These are phyloP conservation scores for Rhodocollybia butyracea DNA, from an alignment of 768 basidiomycete genomes.

Conservation along the genomic window DNA sequence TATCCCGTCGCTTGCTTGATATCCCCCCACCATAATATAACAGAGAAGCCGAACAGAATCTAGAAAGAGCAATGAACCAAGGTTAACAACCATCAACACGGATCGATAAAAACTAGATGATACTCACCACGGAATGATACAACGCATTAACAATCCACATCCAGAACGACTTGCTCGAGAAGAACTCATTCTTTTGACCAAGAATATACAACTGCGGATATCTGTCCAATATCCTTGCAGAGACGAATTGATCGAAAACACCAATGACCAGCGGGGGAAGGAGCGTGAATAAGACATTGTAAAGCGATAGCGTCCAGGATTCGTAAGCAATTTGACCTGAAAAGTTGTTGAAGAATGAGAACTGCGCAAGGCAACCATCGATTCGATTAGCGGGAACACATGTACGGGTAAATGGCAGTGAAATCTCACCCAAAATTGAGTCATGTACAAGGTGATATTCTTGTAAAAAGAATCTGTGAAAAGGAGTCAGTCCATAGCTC, in stretches of 20 bases:
- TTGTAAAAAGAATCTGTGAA: conserved; percentile 98
- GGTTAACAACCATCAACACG: conserved; percentile 9
- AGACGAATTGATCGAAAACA: conserved; percentile 97
- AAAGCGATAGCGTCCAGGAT: conserved; percentile 97
- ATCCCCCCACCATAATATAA: conserved; percentile 92
- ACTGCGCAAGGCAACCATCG: conserved; percentile 64
- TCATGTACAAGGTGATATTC: conserved; percentile 97
- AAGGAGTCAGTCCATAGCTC: conserved; percentile 8
- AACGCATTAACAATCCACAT: conserved; percentile 86
- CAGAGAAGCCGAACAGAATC: conserved; percentile 85
- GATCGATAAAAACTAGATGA: background rate
- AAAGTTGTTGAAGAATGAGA: conserved; percentile 98
- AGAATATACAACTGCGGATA: conserved; percentile 96
- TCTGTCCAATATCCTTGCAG: conserved; percentile 91
- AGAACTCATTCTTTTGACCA: conserved; percentile 93
- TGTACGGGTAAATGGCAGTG: background rate
- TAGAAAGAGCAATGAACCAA: conserved; percentile 30
- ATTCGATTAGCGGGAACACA: too few relatives aligned
- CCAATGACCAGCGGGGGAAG: conserved; percentile 97
- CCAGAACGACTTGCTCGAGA: conserved; percentile 90
- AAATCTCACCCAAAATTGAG: conserved; percentile 87
- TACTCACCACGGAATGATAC: conserved; percentile 81
- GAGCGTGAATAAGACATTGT: conserved; percentile 95
- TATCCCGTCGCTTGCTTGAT: conserved; percentile 75
- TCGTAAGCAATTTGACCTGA: conserved; percentile 98